These are phyloP conservation scores for Metschnikowia kofuensis DNA, from an alignment of 805 yeast genomes.

Conservation along the genomic window DNA sequence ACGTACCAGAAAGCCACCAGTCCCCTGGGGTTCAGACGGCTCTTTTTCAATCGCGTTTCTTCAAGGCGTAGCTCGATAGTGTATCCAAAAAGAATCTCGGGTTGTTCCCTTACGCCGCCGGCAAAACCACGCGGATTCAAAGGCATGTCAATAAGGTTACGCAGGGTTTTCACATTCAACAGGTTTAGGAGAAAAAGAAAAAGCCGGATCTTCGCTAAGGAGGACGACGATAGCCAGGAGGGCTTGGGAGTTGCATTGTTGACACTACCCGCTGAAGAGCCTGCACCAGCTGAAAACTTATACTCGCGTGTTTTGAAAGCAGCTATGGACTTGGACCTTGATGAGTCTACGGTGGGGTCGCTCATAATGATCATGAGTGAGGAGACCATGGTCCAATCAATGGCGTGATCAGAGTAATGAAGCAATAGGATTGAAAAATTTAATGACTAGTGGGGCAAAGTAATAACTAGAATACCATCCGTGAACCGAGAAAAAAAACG, in stretches of 20 bases:
- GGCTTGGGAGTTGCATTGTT: neutral
- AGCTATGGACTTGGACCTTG: conserved; percentile 11
- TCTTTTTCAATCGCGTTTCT: neutral
- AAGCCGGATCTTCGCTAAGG: neutral
- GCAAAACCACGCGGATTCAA: conserved; percentile 5
- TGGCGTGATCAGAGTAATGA: no score
- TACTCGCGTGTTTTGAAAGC: conserved; percentile 5
- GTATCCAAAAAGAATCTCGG: neutral
- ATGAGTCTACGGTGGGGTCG: conserved; percentile 14
- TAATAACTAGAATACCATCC: no score
- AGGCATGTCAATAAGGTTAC: conserved; percentile 3
- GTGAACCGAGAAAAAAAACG: no score
- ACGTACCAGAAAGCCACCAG: conserved; percentile 1
- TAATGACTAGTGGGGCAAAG: no score
- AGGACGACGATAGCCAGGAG: neutral
- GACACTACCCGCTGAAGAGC: conserved; percentile 1
- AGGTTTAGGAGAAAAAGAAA: neutral
- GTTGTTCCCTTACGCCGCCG: neutral
- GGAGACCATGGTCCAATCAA: neutral
- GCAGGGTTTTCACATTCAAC: conserved; percentile 3
- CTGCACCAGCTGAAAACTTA: neutral
- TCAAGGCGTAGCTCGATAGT: neutral
- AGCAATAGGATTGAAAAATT: no score
- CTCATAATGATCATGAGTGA: conserved; percentile 9
- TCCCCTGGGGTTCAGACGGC: neutral